Evolutionary conservation across 257 asterid species (phyloP).

Genomic region (Przewalskia tangutica): DNA sequence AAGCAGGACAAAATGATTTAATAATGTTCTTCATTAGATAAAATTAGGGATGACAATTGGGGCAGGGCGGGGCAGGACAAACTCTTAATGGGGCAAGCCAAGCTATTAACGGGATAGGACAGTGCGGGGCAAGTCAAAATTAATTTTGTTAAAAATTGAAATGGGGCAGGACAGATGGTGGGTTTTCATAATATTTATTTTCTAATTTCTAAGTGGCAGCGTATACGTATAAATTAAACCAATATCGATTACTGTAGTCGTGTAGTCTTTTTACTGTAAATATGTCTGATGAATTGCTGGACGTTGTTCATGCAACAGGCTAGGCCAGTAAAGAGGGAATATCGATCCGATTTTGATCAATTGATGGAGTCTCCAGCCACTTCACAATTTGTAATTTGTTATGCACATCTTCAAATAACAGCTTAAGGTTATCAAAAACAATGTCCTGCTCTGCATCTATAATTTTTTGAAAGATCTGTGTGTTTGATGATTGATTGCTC

Average conservation of each 20-base stretch:
- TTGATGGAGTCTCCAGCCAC: neutral
- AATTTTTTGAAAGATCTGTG: no score
- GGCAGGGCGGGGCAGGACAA: no score
- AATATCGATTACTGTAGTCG: neutral
- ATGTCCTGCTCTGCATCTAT: no score
- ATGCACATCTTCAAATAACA: neutral
- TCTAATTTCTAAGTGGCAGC: neutral
- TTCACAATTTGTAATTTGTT: neutral
- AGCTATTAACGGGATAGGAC: no score
- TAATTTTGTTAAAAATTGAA: no score
- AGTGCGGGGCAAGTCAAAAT: no score
- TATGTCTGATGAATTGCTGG: constrained; percentile 31
- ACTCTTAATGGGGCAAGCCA: no score
- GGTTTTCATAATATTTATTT: no score
- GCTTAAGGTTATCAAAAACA: neutral
- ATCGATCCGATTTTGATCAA: neutral
- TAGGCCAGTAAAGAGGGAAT: neutral
- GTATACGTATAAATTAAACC: neutral
- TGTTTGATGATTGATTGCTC: no score
- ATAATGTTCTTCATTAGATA: neutral
- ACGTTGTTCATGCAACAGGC: neutral
- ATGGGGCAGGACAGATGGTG: no score
- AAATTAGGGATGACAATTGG: no score
- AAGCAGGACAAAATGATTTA: no score
- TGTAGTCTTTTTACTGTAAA: constrained; percentile 21